Evolutionary conservation across 1,284 basidiomycete genomes (phyloP), one percentile per base, ranked within the genome.

Genomic region (Trametes polyzona): DNA sequence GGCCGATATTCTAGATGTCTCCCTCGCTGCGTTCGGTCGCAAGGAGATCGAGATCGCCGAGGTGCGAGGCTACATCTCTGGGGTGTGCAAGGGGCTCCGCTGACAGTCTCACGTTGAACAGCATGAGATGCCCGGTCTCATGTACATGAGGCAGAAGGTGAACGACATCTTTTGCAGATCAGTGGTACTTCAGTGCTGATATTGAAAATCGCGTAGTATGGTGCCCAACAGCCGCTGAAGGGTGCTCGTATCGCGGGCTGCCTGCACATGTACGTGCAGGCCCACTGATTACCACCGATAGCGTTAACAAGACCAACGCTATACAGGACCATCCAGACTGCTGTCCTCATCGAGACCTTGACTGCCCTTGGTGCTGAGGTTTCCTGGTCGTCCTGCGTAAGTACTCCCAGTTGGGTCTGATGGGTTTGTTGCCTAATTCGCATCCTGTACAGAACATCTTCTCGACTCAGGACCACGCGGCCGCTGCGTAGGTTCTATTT

Each of bases 41-140:
- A 97, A 98, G 83, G 96, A 98, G 82, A 93, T 98, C 71, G 90
- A 96, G 82, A 95, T 98, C 76, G 95, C 96, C 65, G 95, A 98
- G 84, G 90, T 58, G 44, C 42, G 32, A 40, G 30, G 27, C 37
- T 29, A 43, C n/a, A 17, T 10, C 21, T 58, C 39, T 50, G 14
- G 10, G 37, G 16, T 32, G 30, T 48, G 27, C 48, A 5, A 14
- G 14, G 19, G 19, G 11, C 17, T 32, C 26, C 3, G 6, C 11
- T 39, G 35, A 55, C 62, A 44, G 65, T 65, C 30, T 52, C 30
- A 48, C n/a, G 54, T 49, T 27, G 54, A 54, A 33, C 66, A 93
- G 88, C 85, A 90, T 81, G 92, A 94, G 76, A 93, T 94, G 92
- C 93, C 93, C 53, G 95, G 92, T 73, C 90, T 97, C 75, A 95